Evolutionary conservation across 169 alveolate species (phyloP), one percentile per base, ranked within the genome.

Genomic region (Cryptosporidium tyzzeri): DNA sequence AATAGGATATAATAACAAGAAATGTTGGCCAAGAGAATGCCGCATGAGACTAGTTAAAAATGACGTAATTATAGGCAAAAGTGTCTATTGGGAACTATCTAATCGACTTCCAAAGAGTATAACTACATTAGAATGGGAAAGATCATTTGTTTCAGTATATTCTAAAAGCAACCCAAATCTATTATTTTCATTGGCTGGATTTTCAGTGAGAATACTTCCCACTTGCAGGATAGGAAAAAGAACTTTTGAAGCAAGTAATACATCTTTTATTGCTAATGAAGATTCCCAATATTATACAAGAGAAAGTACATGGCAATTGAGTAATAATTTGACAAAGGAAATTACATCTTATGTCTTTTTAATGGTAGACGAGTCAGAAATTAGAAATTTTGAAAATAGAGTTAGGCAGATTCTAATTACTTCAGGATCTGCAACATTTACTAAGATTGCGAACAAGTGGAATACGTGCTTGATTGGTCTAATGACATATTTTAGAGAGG

Each of bases 401-500:
- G 96, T 98, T 21, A 95, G 99, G 69, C 98, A 97, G 95, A 97
- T 98, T n/a, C 94, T 99, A 50, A 98, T 99, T 99, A 97, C 99
- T 1, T 95, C 99, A 59, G 99, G 99, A 16, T 94, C 98, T 18
- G 98, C 99, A 29, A 99, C 99, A 8, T 99, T 99, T 93, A 98
- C 99, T 7, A 99, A 99, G 93, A 98, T 99, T 73, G 99, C 99
- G 29, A 99, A 99, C 94, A 99, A 98, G 95, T 99, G 99, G 99
- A 99, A 99, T 93, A 99, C 99, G 12, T 94, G 99, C 6, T 93
- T 98, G 59, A 98, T 98, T 50, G 99, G 97, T 4, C 92, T 99
- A 93, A 98, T 99, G 99, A 98, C 99, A 48, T 99, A 98, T 94
- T 99, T 93, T 94, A 93, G 99, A 73, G 99, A 99, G 93, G 99